phyloP scores from a whole-genome alignment of 257 asterid genomes.

The Solanum bulbocastanum region DNA sequence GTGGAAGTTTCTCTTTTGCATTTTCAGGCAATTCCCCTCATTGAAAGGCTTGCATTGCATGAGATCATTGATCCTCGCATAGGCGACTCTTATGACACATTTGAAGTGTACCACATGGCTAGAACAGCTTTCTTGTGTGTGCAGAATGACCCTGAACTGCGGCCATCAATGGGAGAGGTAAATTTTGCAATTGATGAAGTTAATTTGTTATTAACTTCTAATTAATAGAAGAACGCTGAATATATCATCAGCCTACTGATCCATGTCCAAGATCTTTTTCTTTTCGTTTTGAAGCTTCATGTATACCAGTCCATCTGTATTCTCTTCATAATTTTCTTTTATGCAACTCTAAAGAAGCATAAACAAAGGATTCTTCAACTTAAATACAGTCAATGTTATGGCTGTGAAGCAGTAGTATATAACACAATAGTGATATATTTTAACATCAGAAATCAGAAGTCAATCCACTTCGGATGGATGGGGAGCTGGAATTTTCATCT shows the following conservation, averaged over 20 bases:
- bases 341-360: neutral
- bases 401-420: neutral
- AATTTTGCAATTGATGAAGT: neutral
- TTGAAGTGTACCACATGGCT: constrained; percentile 67
- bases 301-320: neutral
- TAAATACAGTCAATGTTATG: neutral
- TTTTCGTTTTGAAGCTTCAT: neutral
- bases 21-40: constrained; percentile 50
- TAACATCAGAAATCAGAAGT: neutral
- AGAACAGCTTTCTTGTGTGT: constrained; percentile 57
- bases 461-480: neutral
- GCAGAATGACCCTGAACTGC: constrained; percentile 55
- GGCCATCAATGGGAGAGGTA: constrained; percentile 85
- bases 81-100: constrained; percentile 50
- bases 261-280: neutral
- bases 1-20: neutral
- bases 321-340: neutral
- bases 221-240: neutral
- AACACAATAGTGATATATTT: neutral
- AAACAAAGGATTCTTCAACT: neutral
- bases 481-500: no score
- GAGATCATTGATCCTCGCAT: constrained; percentile 62
- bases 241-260: neutral
- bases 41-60: constrained; percentile 60
- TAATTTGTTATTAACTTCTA: neutral